phyloP scores from a whole-genome alignment of 2,329 filamentous ascomycete species.

The Calonectria pauciramosa region DNA sequence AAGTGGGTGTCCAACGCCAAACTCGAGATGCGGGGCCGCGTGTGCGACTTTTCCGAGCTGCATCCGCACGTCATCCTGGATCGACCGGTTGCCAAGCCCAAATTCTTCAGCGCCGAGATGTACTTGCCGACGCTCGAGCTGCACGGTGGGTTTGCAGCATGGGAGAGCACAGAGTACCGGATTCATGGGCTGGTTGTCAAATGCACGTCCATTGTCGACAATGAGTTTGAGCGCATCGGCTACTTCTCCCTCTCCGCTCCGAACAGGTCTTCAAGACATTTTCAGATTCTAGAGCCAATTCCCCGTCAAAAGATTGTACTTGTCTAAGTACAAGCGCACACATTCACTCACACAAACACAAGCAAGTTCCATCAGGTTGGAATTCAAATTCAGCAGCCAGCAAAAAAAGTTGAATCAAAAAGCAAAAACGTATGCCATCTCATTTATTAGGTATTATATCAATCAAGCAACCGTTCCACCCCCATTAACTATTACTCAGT shows the following conservation, averaged over 20 bases:
- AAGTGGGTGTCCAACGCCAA: not conserved
- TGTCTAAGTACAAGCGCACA: not conserved
- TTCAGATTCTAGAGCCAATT: not conserved
- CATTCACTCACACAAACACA: too few species aligned
- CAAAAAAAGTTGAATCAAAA: too few species aligned
- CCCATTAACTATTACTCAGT: not conserved
- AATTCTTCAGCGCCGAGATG: not conserved
- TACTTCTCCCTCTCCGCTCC: not conserved
- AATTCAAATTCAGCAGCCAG: too few species aligned
- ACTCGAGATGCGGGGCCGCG: not conserved
- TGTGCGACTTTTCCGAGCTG: not conserved
- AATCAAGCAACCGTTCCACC: not conserved
- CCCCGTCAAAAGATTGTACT: not conserved
- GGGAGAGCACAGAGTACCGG: not conserved
- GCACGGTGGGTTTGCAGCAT: not conserved
- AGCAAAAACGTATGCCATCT: too few species aligned
- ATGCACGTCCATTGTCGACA: fast-evolving
- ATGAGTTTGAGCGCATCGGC: not conserved
- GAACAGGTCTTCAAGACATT: not conserved
- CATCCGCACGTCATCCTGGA: not conserved
- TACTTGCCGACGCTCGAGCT: not conserved
- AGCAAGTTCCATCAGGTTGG: too few species aligned
- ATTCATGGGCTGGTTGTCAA: not conserved
- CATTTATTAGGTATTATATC: not conserved
- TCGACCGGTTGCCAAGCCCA: not conserved